Evolutionary conservation across 495 filamentous ascomycete genomes (phyloP).

Genomic region (Pyrenopolyporus hunteri): DNA sequence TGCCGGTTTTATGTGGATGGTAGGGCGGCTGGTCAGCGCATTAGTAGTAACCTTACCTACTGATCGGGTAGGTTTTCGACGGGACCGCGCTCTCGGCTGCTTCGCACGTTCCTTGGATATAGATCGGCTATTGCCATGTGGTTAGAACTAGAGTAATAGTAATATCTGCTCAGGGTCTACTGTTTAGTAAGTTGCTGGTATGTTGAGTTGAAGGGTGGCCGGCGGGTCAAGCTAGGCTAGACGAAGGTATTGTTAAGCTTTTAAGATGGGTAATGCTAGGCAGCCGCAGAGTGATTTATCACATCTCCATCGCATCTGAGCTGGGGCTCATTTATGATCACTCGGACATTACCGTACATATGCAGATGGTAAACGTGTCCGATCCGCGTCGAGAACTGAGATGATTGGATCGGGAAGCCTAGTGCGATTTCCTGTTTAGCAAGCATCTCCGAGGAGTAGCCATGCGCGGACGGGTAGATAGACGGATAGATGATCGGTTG

Average conservation of each 20-base stretch:
- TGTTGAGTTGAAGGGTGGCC: background rate
- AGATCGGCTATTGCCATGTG: too few species aligned
- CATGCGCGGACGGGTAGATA: constrained; percentile 1
- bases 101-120: too few species aligned
- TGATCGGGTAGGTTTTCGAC: too few species aligned
- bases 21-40: constrained; percentile 21
- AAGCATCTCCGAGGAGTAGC: constrained; percentile 23
- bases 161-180: background rate
- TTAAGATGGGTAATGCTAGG: background rate
- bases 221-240: constrained; percentile 8
- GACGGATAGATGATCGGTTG: background rate
- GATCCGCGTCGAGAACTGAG: background rate
- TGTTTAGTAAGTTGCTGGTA: background rate
- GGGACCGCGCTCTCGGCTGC: too few species aligned
- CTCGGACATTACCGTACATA: constrained; percentile 11
- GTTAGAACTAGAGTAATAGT: background rate
- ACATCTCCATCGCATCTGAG: constrained; percentile 12
- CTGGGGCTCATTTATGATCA: background rate
- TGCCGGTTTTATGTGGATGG: constrained; percentile 9
- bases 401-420: constrained; percentile 21
- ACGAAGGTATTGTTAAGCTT: constrained; percentile 4
- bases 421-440: constrained; percentile 6
- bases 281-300: constrained; percentile 22
- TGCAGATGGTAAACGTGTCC: constrained; percentile 9
- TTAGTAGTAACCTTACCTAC: background rate